These are phyloP conservation scores for Phoma sp. DNA, from an alignment of 2,329 filamentous ascomycete genomes.

Conservation along the genomic window DNA sequence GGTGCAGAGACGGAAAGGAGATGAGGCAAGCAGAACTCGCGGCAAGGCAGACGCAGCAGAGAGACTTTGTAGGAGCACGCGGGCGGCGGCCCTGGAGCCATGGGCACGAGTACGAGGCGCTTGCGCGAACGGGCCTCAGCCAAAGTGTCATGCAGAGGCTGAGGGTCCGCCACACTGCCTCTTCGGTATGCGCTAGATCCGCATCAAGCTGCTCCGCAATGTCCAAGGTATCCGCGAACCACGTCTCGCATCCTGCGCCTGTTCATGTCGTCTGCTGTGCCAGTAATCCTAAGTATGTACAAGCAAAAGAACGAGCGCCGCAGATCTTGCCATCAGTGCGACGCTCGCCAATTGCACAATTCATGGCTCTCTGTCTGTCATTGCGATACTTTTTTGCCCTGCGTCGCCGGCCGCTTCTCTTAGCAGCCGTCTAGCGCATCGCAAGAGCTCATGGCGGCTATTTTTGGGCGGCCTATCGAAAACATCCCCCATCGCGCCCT, in stretches of 20 bases:
- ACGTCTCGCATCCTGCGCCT: conserved; percentile 5
- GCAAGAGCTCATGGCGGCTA: background rate
- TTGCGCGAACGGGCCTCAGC: background rate
- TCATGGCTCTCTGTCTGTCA: background rate
- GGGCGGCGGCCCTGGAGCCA: background rate
- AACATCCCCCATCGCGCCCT: background rate
- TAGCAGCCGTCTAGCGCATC: conserved; percentile 3
- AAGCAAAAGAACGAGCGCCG: background rate
- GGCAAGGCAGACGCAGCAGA: conserved; percentile 1
- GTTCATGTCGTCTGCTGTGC: conserved; percentile 1
- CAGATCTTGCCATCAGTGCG: background rate
- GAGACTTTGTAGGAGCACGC: conserved; percentile 4
- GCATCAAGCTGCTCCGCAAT: background rate
- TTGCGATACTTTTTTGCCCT: conserved; percentile 4
- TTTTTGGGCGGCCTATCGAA: conserved; percentile 6
- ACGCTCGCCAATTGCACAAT: background rate
- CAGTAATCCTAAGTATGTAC: background rate
- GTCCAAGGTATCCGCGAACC: background rate
- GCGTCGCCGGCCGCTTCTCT: conserved; percentile 4
- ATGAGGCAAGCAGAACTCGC: background rate
- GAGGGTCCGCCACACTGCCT: background rate
- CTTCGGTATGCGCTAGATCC: conserved; percentile 7
- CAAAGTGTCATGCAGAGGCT: conserved; percentile 4
- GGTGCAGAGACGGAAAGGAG: conserved; percentile 9
- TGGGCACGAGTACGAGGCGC: conserved; percentile 2